Evolutionary conservation across 768 basidiomycete species (phyloP).

Genomic region (Agrocybe pediades): DNA sequence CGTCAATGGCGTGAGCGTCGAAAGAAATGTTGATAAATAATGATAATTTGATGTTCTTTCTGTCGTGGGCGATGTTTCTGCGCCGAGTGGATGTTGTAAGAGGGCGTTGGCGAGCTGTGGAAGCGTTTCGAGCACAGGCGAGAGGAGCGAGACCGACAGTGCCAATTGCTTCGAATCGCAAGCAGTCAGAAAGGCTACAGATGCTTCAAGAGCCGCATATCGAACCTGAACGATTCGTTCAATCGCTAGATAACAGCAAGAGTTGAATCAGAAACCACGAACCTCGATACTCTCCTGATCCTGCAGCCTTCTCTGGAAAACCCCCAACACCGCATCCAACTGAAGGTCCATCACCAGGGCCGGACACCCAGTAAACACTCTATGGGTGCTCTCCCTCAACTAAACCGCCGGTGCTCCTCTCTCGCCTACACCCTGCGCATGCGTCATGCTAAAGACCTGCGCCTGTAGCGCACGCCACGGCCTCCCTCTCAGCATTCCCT

Average conservation of each 20-base stretch:
- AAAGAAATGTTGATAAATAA: slow-evolving; percentile 66
- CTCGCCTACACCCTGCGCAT: slow-evolving; percentile 23
- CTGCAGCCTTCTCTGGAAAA: slow-evolving; percentile 69
- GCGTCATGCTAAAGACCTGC: slow-evolving; percentile 68
- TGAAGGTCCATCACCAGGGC: slow-evolving; percentile 79
- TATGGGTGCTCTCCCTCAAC: slow-evolving; percentile 63
- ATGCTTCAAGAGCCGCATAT: slow-evolving; percentile 69
- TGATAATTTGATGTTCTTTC: slow-evolving; percentile 36
- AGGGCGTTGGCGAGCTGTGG: slow-evolving; percentile 50
- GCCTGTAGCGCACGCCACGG: slow-evolving; percentile 84
- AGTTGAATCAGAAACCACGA: slow-evolving; percentile 7
- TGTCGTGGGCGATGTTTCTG: slow-evolving; percentile 14
- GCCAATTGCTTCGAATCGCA: slow-evolving; percentile 63
- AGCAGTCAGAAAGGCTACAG: slow-evolving; percentile 67
- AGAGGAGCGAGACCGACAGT: slow-evolving; percentile 60
- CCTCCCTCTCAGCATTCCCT: slow-evolving; percentile 71
- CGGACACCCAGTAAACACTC: slow-evolving; percentile 73
- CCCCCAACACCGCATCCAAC: slow-evolving; percentile 64
- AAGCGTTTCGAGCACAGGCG: slow-evolving; percentile 76
- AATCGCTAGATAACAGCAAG: background rate
- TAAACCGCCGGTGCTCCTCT: slow-evolving; percentile 21
- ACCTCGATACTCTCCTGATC: slow-evolving; percentile 69
- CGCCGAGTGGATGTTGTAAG: slow-evolving; percentile 27
- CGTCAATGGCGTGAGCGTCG: slow-evolving; percentile 71
- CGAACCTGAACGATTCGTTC: slow-evolving; percentile 51